Evolutionary conservation across 2,329 filamentous ascomycete genomes (phyloP).

Genomic region (Paraphaeosphaeria sporulosa): DNA sequence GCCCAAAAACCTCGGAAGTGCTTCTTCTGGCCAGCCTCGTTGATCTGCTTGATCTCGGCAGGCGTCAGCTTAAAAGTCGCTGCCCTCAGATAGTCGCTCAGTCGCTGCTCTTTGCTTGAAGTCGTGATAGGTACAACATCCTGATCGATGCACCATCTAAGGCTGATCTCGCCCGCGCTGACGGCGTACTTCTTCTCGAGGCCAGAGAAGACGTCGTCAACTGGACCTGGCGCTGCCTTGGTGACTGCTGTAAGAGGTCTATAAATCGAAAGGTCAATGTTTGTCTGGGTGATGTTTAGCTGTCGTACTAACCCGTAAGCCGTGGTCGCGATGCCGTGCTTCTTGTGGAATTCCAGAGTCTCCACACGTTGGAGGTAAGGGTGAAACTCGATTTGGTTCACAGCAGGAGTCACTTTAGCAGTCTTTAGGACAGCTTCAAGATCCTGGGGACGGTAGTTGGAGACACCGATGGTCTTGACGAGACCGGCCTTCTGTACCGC

Average conservation of each 20-base stretch:
- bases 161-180: conserved; percentile 61
- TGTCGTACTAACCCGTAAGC: conserved; percentile 48
- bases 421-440: conserved; percentile 62
- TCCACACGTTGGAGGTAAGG: conserved; percentile 70
- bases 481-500: conserved; percentile 63
- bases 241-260: conserved; percentile 58
- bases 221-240: conserved; percentile 63
- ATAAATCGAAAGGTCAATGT: not conserved
- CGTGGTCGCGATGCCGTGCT: conserved; percentile 56
- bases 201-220: conserved; percentile 59
- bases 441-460: conserved; percentile 64
- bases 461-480: conserved; percentile 68
- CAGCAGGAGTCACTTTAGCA: conserved; percentile 64
- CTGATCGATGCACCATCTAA: conserved; percentile 69
- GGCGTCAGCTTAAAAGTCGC: conserved; percentile 67
- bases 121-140: conserved; percentile 67
- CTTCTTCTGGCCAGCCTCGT: conserved; percentile 64
- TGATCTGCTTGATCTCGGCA: conserved; percentile 59
- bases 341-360: conserved; percentile 62
- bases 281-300: not conserved
- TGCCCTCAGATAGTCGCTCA: conserved; percentile 64
- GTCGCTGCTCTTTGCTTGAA: conserved; percentile 65
- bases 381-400: conserved; percentile 75
- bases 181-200: conserved; percentile 70
- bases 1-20: conserved; percentile 69